A percentile compares a stretch with the other conserved stretches of the same genome.
phyloP scores from a whole-genome alignment of 2,329 filamentous ascomycete species.

The Aphanocladium album region DNA sequence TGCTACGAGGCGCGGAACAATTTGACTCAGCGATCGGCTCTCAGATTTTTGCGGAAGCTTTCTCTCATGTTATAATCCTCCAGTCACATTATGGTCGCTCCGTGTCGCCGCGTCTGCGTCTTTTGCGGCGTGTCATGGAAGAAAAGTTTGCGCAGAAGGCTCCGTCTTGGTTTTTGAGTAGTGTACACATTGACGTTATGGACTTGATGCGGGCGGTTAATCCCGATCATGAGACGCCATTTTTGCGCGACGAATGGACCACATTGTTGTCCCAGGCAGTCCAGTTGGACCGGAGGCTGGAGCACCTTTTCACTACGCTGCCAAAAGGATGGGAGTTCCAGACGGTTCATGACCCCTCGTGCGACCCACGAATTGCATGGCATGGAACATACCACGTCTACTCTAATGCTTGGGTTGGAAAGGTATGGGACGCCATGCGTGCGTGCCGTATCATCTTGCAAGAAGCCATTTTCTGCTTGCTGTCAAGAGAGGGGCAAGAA shows the following conservation, averaged over 20 bases:
- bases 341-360: not conserved
- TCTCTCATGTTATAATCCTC: conserved; percentile 7
- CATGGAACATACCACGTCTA: conserved; percentile 11
- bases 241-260: conserved; percentile 6
- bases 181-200: conserved; percentile 12
- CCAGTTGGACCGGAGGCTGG: conserved; percentile 4
- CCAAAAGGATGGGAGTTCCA: not conserved
- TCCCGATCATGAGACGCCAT: not conserved
- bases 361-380: conserved; percentile 1
- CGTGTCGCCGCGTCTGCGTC: conserved; percentile 6
- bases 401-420: conserved; percentile 7
- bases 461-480: conserved; percentile 7
- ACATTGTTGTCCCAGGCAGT: conserved; percentile 3
- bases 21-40: conserved; percentile 4
- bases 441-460: conserved; percentile 11
- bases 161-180: conserved; percentile 7
- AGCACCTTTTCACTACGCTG: not conserved
- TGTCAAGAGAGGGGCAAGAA: conserved; percentile 4
- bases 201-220: conserved; percentile 7
- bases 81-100: conserved; percentile 8
- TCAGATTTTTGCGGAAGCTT: conserved; percentile 9
- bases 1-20: conserved; percentile 22
- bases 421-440: conserved; percentile 10
- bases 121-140: conserved; percentile 4
- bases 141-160: not conserved